Evolutionary conservation across 202 grass and related monocot species (phyloP), one percentile per base, ranked within the genome.

Genomic region (Schoenoplectus triqueter): DNA sequence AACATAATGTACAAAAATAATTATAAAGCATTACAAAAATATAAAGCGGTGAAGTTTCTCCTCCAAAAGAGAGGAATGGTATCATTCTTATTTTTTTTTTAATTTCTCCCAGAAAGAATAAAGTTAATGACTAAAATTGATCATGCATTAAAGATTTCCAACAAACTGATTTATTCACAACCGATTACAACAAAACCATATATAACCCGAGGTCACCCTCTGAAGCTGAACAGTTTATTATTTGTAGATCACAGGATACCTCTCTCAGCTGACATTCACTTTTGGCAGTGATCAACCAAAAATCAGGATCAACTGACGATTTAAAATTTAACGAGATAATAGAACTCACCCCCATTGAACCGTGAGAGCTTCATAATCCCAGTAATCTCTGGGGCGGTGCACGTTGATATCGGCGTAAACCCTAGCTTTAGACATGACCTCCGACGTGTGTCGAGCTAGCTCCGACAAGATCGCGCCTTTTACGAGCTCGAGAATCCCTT

Each of bases 341-440:
- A 55, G 13, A 59, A 59, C 64, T 86, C 81, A 94, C 92, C 92
- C 88, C 92, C 90, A 94, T 86, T 92, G 88, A 65, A 94, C 82
- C 49, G 84, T 70, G 78, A 94, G 90, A 51, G 92, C 84, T 81
- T 94, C 92, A 78, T 92, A 94, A 84, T 94, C 92, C 90, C 90
- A 94, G 86, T 94, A 94, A 22, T 94, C 92, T 82, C 81, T 90
- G 82, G 92, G 88, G 0, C 85, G 88, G 19, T 87, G 82, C 52
- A 90, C 90, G 85, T 94, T 94, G 46, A 90, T 84, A 66, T 92
- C 90, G 5, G 88, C 88, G 85, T 90, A 94, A 77, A 90, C 92
- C 81, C 92, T 87, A 69, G 90, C 90, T 80, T 83, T 90, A 45
- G 92, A 92, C 88, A 92, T 88, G 79, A 66, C 77, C 50, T 31